These are phyloP conservation scores for Ustilago shanxiensis DNA, from an alignment of 1,284 basidiomycete genomes.

Conservation along the genomic window DNA sequence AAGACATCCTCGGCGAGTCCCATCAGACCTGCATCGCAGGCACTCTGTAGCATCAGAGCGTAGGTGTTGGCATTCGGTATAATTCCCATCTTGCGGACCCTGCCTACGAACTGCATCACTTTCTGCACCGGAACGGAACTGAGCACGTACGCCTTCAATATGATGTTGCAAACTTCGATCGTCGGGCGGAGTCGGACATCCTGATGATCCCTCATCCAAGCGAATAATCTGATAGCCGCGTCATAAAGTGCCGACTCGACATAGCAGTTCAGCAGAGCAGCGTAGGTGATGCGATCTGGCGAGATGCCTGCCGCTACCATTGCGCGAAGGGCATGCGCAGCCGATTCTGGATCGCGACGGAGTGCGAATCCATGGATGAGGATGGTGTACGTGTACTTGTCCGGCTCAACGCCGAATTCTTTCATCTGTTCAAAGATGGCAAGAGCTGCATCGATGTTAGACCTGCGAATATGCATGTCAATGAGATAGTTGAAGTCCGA, in stretches of 20 bases:
- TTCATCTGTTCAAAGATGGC: conserved; percentile 78
- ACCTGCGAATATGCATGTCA: conserved; percentile 34
- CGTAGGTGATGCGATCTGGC: conserved; percentile 69
- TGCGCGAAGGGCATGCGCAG: conserved; percentile 78
- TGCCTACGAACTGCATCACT: conserved; percentile 78
- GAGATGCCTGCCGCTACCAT: conserved; percentile 70
- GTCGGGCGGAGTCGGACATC: conserved; percentile 47
- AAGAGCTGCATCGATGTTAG: conserved; percentile 72
- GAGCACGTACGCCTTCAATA: conserved; percentile 87
- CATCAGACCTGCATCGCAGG: conserved; percentile 82
- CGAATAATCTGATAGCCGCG: conserved; percentile 80
- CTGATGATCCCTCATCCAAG: conserved; percentile 74
- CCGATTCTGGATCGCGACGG: conserved; percentile 78
- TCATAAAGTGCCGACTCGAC: conserved; percentile 85
- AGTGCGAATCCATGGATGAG: conserved; percentile 80
- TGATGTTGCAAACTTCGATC: conserved; percentile 73
- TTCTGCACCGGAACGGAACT: conserved; percentile 81
- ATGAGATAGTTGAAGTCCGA: conserved; percentile 46
- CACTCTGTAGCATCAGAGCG: conserved; percentile 83
- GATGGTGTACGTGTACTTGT: conserved; percentile 74
- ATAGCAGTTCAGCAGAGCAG: conserved; percentile 84
- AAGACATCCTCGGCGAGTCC: conserved; percentile 79
- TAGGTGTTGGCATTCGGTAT: conserved; percentile 79
- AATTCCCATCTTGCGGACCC: conserved; percentile 74
- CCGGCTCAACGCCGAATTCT: conserved; percentile 73